Conservation (phyloP, 2,329 filamentous ascomycete genomes). For the Teratosphaeria zuluensis region DNA sequence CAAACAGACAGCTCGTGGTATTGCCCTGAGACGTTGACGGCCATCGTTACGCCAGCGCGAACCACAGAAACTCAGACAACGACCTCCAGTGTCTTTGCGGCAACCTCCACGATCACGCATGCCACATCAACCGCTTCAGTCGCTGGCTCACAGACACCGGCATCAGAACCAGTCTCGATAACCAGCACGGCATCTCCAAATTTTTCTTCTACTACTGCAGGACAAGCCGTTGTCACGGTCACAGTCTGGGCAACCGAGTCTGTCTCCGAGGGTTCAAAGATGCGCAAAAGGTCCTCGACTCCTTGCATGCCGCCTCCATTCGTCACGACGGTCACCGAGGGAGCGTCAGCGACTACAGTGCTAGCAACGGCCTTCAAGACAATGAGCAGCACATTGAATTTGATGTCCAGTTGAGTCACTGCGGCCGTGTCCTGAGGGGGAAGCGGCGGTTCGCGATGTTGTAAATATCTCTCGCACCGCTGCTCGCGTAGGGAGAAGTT, state of each 20-base stretch:
- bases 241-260: neutral
- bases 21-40: neutral
- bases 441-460: neutral
- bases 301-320: neutral
- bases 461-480: neutral
- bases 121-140: neutral
- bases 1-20: neutral
- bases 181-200: neutral
- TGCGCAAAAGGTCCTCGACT: neutral
- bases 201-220: neutral
- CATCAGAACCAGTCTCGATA: neutral
- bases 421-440: neutral
- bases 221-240: neutral
- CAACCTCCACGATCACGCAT: neutral
- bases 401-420: neutral
- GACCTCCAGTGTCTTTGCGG: neutral
- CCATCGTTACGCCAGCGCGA: neutral
- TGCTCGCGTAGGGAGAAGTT: neutral
- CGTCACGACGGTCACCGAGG: neutral
- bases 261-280: neutral
- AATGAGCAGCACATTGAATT: neutral
- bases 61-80: neutral
- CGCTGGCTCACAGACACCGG: neutral
- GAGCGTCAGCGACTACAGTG: neutral
- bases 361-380: neutral